These are phyloP conservation scores for Ustilago xerochloae DNA, from an alignment of 1,284 basidiomycete species.

Conservation along the genomic window DNA sequence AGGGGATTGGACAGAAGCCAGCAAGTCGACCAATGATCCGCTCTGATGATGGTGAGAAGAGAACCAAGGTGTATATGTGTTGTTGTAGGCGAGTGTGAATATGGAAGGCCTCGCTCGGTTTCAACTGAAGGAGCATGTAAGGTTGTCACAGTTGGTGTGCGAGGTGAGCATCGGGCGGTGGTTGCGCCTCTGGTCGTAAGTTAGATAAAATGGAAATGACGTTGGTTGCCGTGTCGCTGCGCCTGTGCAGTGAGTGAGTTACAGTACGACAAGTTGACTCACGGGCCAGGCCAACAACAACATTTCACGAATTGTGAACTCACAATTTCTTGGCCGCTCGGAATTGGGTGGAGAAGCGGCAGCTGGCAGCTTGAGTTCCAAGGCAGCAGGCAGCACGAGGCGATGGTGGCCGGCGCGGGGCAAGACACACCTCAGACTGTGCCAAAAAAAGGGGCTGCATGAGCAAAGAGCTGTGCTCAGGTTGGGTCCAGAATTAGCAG, in stretches of 20 bases:
- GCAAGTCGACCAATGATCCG: neutral
- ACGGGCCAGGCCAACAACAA: neutral
- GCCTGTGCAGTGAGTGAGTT: neutral
- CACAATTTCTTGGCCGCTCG: neutral
- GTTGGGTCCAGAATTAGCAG: neutral
- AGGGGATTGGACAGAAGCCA: too few species aligned
- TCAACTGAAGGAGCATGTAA: neutral
- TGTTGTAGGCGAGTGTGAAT: neutral
- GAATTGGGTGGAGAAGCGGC: neutral
- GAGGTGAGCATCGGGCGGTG: neutral
- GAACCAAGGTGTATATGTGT: neutral
- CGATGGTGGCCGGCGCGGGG: neutral
- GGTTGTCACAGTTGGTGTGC: too few species aligned
- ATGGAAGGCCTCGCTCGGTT: neutral
- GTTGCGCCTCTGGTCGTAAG: neutral
- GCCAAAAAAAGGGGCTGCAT: conserved; percentile 2
- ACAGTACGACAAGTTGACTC: neutral
- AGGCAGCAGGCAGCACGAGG: neutral
- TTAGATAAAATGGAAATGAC: conserved; percentile 2
- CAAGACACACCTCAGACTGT: neutral
- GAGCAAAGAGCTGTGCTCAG: conserved; percentile 1
- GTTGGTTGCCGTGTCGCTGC: neutral
- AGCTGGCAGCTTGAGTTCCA: neutral
- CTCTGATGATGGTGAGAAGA: neutral
- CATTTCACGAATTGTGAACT: neutral